Evolutionary conservation across 768 basidiomycete species (phyloP), one percentile per base, ranked within the genome.

Genomic region (Kondoa subrosea): DNA sequence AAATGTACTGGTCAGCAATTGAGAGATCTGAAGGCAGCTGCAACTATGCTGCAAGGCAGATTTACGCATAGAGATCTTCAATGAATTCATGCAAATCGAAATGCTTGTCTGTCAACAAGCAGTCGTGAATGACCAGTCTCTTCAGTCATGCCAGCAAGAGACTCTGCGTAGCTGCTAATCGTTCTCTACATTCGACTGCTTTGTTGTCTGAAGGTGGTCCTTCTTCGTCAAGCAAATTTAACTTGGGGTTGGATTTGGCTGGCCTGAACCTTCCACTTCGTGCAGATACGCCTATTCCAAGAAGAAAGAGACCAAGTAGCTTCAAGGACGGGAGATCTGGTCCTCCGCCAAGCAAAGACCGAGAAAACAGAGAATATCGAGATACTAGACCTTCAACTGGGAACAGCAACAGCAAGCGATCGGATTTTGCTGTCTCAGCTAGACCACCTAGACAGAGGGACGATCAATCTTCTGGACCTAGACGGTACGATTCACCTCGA

Each of bases 1-100:
- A 57, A 34, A n/a, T 66, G 67, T 27, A 63, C 34, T 29, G 72
- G 68, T 21, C 67, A 69, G 34, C 67, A 69, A 34, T 40, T 75
- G 56, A 60, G 74, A 65, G 61, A 32, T 1, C 72, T 74, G 69
- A 3, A 68, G 21, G 73, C 73, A 17, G 58, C 29, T 15, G 74
- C 67, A 4, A 74, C 74, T 1, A 70, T 75, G 73, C 59, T 75
- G 29, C 72, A 68, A 4, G 74, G 74, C 31, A 31, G 72, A 14
- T 73, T 72, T 68, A 75, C 73, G 1, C 65, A 73, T 27, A 8
- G 40, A 65, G 65, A 12, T 17, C 17, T 29, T 8, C 21, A 50
- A n/a, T n/a, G 40, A 50, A 50, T 50, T 50, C n/a, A n/a, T n/a
- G n/a, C n/a, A 21, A 8, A 50, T 50, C 21, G 21, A 8, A 50